These are phyloP conservation scores for Pilaira anomala DNA, from an alignment of 192 early-diverging fungal species.

Conservation along the genomic window DNA sequence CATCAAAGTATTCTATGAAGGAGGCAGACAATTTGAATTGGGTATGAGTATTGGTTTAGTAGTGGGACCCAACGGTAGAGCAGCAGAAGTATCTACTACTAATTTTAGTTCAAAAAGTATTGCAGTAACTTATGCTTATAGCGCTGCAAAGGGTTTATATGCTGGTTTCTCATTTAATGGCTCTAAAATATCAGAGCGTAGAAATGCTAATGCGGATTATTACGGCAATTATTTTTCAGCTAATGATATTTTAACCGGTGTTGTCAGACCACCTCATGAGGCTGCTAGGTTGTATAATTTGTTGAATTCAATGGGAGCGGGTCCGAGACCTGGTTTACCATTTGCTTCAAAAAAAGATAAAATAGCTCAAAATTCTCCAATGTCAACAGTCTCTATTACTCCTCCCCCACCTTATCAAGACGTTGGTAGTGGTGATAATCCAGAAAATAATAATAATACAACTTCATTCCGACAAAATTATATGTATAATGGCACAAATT, in stretches of 20 bases:
- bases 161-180: constrained; percentile 30
- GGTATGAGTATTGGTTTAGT: constrained; percentile 17
- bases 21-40: constrained; percentile 26
- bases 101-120: constrained; percentile 1
- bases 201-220: constrained; percentile 12
- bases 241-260: constrained; percentile 20
- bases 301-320: constrained; percentile 41
- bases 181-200: constrained; percentile 22
- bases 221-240: constrained; percentile 23
- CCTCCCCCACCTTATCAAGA: not conserved
- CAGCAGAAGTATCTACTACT: constrained; percentile 19
- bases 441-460: not conserved
- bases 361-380: no score
- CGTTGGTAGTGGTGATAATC: not conserved
- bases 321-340: constrained; percentile 7
- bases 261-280: constrained; percentile 62
- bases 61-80: constrained; percentile 20
- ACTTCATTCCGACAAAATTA: no score
- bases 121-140: constrained; percentile 30
- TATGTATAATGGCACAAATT: no score
- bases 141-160: constrained; percentile 22
- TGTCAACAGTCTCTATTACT: not conserved
- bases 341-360: constrained; percentile 16
- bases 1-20: constrained; percentile 28
- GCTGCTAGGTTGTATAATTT: constrained; percentile 74